A percentile compares a stretch with the other conserved stretches of the same genome.
Conservation (phyloP, 495 filamentous ascomycete genomes). For the Aspergillus baeticus region DNA sequence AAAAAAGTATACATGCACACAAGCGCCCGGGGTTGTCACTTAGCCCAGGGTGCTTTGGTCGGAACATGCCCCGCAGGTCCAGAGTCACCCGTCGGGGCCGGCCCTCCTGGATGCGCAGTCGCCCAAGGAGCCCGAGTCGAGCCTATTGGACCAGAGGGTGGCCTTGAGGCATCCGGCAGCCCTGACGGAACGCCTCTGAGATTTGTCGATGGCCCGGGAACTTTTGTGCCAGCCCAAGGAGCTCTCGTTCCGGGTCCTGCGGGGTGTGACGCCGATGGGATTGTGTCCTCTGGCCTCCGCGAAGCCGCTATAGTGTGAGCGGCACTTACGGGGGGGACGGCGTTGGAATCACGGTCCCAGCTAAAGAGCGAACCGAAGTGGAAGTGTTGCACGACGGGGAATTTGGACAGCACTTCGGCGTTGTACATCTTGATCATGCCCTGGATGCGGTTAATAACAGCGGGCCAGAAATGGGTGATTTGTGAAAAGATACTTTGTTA, state of each 20-base stretch:
- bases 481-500: slow-evolving; percentile 72
- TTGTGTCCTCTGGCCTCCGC: slow-evolving; percentile 30
- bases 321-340: slow-evolving; percentile 41
- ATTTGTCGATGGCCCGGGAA: neutral
- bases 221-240: slow-evolving; percentile 45
- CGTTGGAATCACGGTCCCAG: slow-evolving; percentile 74
- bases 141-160: slow-evolving; percentile 38
- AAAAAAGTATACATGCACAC: neutral
- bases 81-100: slow-evolving; percentile 21
- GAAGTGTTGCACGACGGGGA: slow-evolving; percentile 71
- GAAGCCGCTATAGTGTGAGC: slow-evolving; percentile 61
- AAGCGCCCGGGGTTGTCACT: slow-evolving; percentile 12
- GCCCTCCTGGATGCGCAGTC: slow-evolving; percentile 16
- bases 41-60: slow-evolving; percentile 47
- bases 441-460: slow-evolving; percentile 26
- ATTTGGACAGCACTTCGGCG: slow-evolving; percentile 67
- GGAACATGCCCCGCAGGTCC: slow-evolving; percentile 16
- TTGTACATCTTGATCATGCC: slow-evolving; percentile 77
- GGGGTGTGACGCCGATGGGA: slow-evolving; percentile 13
- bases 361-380: slow-evolving; percentile 76
- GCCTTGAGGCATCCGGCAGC: slow-evolving; percentile 33
- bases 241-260: slow-evolving; percentile 40
- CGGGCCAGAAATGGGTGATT: neutral
- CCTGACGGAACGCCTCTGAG: slow-evolving; percentile 8
- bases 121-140: slow-evolving; percentile 51